Base-by-base conservation (phyloP, 1,139 yeast species). In the Kodamaea alishanica region DNA sequence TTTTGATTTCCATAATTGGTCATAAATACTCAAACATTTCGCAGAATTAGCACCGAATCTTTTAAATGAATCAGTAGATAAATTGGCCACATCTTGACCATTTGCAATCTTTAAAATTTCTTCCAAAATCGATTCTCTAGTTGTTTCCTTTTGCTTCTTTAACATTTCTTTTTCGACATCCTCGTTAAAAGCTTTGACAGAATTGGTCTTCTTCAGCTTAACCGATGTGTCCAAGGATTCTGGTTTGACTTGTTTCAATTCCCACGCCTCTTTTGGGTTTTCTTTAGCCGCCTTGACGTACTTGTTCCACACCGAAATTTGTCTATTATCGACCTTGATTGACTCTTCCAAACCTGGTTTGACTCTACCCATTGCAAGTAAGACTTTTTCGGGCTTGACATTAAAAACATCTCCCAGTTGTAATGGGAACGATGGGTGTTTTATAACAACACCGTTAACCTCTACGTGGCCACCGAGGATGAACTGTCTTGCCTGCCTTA, bases 401-500 rank as follows among this genome's bases (percentile, higher is more conserved):
- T 81, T 73, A 63, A 90, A 89, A 34, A 90, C 67, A 61, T 92
- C 98, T 30, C 98, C 98, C 7, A 92, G 78, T 45, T 75, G 69
- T 52, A 92, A 72, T 6, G 84, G 79, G 60, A 74, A 90, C 3
- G 90, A 81, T 5, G 97, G 96, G 51, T 86, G 89, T 50, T 75
- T 79, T 45, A 90, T 83, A 15, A 70, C 60, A 20, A 79, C 77
- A 6, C 96, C 97, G 58, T 92, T 92, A 27, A 92, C 97, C 47
- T 73, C 69, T 11, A 92, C 98, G 50, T 83, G 74, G 1, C 96
- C 96, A 38, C 81, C 81, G 24, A 86, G 65, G 44, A 92, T 82
- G 55, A 85, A 89, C 58, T 86, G 90, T 50, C 96, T 79, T 2
- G 98, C 96, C 63, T 92, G 97, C 71, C 97, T 81, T 6, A 88